Evolutionary conservation across 805 yeast genomes (phyloP).

Genomic region (Candida sphagnicola): DNA sequence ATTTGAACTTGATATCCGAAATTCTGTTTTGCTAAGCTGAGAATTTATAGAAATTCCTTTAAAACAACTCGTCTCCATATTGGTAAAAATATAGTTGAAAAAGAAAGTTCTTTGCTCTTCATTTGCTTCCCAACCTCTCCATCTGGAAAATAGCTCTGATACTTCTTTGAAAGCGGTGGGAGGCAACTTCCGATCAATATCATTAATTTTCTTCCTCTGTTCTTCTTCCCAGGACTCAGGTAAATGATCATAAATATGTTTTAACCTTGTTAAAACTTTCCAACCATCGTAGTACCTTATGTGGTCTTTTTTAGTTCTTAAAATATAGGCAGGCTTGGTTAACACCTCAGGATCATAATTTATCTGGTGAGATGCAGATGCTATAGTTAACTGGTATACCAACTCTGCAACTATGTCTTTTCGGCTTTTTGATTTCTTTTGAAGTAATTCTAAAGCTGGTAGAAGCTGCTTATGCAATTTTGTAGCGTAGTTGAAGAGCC

Average conservation of each 20-base stretch:
- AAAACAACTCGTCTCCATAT: not conserved
- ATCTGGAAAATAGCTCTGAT: conserved; percentile 55
- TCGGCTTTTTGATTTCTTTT: conserved; percentile 10
- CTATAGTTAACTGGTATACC: conserved; percentile 37
- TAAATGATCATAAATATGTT: conserved; percentile 63
- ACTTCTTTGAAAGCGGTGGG: conserved; percentile 52
- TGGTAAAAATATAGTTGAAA: conserved; percentile 13
- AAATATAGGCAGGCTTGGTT: conserved; percentile 82
- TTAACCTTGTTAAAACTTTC: conserved; percentile 75
- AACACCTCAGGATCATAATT: conserved; percentile 86
- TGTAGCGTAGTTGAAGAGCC: conserved; percentile 17
- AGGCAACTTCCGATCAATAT: conserved; percentile 43
- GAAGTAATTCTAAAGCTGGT: conserved; percentile 16
- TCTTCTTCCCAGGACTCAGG: conserved; percentile 49
- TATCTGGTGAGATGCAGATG: conserved; percentile 41
- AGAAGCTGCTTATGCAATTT: conserved; percentile 9
- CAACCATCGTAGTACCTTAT: conserved; percentile 80
- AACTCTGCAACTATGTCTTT: conserved; percentile 27
- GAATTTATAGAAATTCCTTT: not conserved
- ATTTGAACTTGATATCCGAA: not conserved
- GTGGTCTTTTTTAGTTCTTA: conserved; percentile 68
- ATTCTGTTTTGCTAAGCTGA: not conserved
- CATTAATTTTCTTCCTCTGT: conserved; percentile 26
- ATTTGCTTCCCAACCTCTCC: conserved; percentile 92
- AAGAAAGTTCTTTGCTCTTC: conserved; percentile 15